Conservation (phyloP, 164 flowering plant species). For the Euptelea pleiosperma region DNA sequence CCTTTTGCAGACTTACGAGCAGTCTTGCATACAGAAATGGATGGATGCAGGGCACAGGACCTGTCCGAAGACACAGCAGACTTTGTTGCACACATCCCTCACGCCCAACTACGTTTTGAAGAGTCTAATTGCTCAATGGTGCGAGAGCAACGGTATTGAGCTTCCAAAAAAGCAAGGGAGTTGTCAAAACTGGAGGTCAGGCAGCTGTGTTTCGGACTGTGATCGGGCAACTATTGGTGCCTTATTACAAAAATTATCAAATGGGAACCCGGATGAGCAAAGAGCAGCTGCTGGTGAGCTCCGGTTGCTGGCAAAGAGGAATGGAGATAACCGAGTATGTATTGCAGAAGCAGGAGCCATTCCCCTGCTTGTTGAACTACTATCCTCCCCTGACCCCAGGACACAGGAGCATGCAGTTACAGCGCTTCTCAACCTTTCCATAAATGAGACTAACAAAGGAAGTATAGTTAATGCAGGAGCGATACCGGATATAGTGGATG, state of each 20-base stretch:
- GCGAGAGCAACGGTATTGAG: constrained; percentile 79
- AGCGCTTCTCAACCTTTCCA: constrained; percentile 89
- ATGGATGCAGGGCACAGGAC: constrained; percentile 81
- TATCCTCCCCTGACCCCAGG: constrained; percentile 61
- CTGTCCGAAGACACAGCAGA: constrained; percentile 87
- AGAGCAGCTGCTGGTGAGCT: constrained; percentile 90
- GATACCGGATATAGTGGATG: constrained; percentile 78
- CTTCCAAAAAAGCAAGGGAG: constrained; percentile 54
- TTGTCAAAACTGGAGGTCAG: constrained; percentile 38
- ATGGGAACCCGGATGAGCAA: constrained; percentile 61
- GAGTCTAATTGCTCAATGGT: constrained; percentile 79
- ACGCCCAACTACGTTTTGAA: constrained; percentile 81
- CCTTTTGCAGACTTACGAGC: constrained; percentile 69
- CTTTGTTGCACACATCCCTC: constrained; percentile 58
- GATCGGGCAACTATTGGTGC: constrained; percentile 50
- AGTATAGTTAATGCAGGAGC: constrained; percentile 80
- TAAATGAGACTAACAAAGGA: constrained; percentile 80
- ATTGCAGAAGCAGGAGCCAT: constrained; percentile 92
- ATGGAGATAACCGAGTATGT: constrained; percentile 71
- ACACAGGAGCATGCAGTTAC: constrained; percentile 98
- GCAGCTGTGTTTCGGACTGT: constrained; percentile 45
- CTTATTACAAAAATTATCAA: constrained; percentile 43
- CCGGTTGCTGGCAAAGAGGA: constrained; percentile 78
- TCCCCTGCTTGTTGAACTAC: constrained; percentile 64
- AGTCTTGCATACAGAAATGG: constrained; percentile 84